These are phyloP conservation scores for Ajuga reptans DNA, from an alignment of 305 asterid species.

Conservation along the genomic window DNA sequence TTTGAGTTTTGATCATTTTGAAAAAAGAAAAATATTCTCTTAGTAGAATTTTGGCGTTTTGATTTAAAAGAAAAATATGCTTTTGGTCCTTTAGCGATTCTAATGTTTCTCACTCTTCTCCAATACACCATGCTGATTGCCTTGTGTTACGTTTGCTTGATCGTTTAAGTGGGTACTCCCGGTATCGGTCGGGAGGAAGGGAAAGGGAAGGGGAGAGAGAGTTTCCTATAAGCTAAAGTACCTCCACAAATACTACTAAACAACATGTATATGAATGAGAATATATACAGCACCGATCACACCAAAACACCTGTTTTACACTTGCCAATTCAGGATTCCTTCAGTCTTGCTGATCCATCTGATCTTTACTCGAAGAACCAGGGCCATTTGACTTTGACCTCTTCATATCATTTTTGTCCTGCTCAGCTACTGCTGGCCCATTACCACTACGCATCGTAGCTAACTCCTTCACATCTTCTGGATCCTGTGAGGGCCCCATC, in stretches of 20 bases:
- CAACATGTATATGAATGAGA: not conserved
- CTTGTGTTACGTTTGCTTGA: too few relatives aligned
- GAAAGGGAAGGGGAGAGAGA: too few relatives aligned
- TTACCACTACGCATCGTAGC: constrained; percentile 45
- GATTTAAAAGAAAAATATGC: too few relatives aligned
- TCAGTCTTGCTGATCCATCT: constrained; percentile 35
- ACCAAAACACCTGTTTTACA: not conserved
- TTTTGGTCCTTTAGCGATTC: too few relatives aligned
- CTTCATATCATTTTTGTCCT: constrained; percentile 46
- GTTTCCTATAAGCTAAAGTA: not conserved
- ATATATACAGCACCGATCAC: constrained; percentile 25
- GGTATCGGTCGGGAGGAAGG: too few relatives aligned
- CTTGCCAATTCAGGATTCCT: not conserved
- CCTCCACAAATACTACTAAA: not conserved
- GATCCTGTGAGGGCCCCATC: constrained; percentile 23
- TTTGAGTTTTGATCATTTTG: not conserved
- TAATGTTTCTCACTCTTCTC: too few relatives aligned
- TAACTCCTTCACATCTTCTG: constrained; percentile 49
- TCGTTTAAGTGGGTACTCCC: too few relatives aligned
- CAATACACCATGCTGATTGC: too few relatives aligned
- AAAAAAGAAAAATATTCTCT: too few relatives aligned
- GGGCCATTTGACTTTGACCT: constrained; percentile 32
- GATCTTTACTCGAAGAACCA: constrained; percentile 34
- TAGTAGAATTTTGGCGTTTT: too few relatives aligned
- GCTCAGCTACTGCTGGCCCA: constrained; percentile 36